phyloP scores from a whole-genome alignment of 1,284 basidiomycete genomes.

The Calocybe gambosa region DNA sequence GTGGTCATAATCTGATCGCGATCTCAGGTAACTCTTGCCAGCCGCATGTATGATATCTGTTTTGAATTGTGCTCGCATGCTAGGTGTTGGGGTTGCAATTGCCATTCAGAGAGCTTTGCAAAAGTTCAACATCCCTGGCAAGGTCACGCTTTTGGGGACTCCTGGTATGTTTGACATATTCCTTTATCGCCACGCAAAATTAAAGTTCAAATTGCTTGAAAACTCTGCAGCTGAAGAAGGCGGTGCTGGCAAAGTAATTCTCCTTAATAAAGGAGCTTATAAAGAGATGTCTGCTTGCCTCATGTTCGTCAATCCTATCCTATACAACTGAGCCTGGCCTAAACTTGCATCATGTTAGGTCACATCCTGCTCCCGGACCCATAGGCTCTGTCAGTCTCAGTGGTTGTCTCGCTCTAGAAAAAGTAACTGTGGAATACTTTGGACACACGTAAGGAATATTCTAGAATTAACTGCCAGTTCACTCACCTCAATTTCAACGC shows the following conservation, averaged over 20 bases:
- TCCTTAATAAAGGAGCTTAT: constrained; percentile 62
- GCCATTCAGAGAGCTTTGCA: constrained; percentile 54
- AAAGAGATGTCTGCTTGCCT: constrained; percentile 60
- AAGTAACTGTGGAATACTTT: constrained; percentile 44
- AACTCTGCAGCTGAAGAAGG: constrained; percentile 58
- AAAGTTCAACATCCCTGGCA: constrained; percentile 54
- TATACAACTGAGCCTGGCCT: not conserved
- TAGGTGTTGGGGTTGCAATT: constrained; percentile 64
- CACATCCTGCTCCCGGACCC: constrained; percentile 58
- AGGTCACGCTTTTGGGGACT: constrained; percentile 69
- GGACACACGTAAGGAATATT: constrained; percentile 49
- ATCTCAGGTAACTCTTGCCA: constrained; percentile 32
- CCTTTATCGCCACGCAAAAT: not conserved
- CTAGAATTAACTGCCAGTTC: not conserved
- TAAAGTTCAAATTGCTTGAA: not conserved
- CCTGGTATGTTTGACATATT: constrained; percentile 40
- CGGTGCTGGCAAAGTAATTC: constrained; percentile 60
- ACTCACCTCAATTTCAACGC: not conserved
- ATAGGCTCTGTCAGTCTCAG: constrained; percentile 46
- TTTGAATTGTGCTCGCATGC: constrained; percentile 9
- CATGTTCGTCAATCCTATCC: constrained; percentile 37
- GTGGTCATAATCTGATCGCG: constrained; percentile 77
- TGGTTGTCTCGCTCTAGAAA: constrained; percentile 46
- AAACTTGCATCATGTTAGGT: constrained; percentile 30
- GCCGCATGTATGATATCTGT: not conserved